phyloP scores from a whole-genome alignment of 2,329 filamentous ascomycete genomes.

The Arachnopeziza araneosa region DNA sequence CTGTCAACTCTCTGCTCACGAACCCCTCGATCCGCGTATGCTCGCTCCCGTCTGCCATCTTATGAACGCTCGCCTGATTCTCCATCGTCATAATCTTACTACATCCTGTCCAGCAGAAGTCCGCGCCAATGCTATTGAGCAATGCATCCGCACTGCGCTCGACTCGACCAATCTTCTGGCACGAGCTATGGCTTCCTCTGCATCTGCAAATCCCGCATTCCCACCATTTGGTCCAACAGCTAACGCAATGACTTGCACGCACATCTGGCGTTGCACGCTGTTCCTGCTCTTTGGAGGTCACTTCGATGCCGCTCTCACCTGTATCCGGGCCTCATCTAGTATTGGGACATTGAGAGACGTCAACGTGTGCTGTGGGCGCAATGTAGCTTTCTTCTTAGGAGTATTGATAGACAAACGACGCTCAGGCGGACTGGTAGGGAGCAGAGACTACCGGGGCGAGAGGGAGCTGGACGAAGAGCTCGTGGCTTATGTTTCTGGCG shows the following conservation, averaged over 20 bases:
- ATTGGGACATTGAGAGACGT: slow-evolving; percentile 68
- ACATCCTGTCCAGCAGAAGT: slow-evolving; percentile 62
- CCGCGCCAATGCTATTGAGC: slow-evolving; percentile 66
- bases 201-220: slow-evolving; percentile 26
- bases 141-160: slow-evolving; percentile 67
- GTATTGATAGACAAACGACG: slow-evolving; percentile 53
- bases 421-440: slow-evolving; percentile 31
- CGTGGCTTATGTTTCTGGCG: slow-evolving; percentile 77
- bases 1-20: slow-evolving; percentile 62
- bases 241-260: slow-evolving; percentile 70
- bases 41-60: slow-evolving; percentile 73
- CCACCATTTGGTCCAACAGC: slow-evolving; percentile 36
- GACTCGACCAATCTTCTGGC: slow-evolving; percentile 75
- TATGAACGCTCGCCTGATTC: slow-evolving; percentile 74
- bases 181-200: slow-evolving; percentile 49
- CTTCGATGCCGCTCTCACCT: slow-evolving; percentile 65
- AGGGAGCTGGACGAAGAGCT: slow-evolving; percentile 69
- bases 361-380: slow-evolving; percentile 73
- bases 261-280: slow-evolving; percentile 82
- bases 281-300: slow-evolving; percentile 72
- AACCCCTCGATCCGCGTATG: slow-evolving; percentile 66
- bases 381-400: slow-evolving; percentile 75
- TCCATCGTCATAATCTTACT: slow-evolving; percentile 84
- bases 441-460: slow-evolving; percentile 12
- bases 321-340: slow-evolving; percentile 64